Evolutionary conservation across 2,329 filamentous ascomycete genomes (phyloP), one percentile per base, ranked within the genome.

Genomic region (Rasamsonia emersonii): DNA sequence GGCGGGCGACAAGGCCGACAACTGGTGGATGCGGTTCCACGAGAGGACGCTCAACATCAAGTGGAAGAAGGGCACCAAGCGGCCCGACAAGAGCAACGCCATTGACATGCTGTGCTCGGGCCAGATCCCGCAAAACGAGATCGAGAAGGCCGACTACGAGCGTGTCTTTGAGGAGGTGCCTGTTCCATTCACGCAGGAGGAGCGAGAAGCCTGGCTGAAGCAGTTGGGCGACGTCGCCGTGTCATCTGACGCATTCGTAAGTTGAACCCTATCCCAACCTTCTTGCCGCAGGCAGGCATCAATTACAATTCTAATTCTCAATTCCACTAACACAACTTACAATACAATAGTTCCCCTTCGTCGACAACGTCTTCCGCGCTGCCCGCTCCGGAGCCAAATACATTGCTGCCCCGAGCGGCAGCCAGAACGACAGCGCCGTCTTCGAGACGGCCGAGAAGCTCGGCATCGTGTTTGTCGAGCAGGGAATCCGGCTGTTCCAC

Each of bases 11-110:
- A 98, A 98, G 73, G 86, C 88, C 29, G 91, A 98, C 64, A 95
- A 93, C 72, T 96, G 89, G 89, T 98, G 89, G 91, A 82, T 98
- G 72, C 83, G 91, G 52, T 96, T 96, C 77, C 84, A 95, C 69
- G 80, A 85, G 47, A 81, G 85, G 32, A 84, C 91, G 9, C 73
- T 96, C 30, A 72, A 69, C 54, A 81, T 98, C 59, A 84, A 89
- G 69, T 98, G 86, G 85, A 95, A 94, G 75, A 89, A 91, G 68
- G 89, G 91, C 50, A 86, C 83, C 55, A 96, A 96, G 78, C 79
- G 91, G 36, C 75, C 91, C 28, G 89, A 95, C 61, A 98, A 96
- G 77, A 93, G 83, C 70, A 98, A 98, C 59, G 89, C 88, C 44
- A 95, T 96, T 53, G 91, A 96, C 58, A 71, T 96, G 54, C 77